Conservation (phyloP, 139 green algal genomes). For the Trebouxia sp. region DNA sequence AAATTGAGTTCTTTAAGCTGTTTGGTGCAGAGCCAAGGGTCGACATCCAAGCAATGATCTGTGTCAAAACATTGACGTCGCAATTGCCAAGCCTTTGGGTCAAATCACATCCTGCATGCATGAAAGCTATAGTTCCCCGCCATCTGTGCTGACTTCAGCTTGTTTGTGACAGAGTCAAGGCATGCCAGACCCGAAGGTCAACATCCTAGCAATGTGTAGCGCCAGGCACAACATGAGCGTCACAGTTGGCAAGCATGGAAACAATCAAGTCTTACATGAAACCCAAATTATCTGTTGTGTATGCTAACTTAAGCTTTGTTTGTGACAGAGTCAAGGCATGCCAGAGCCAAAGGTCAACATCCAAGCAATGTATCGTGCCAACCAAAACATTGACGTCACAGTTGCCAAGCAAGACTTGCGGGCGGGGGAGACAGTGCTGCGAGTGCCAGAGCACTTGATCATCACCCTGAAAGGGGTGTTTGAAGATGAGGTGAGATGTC, state of each 20-base stretch:
- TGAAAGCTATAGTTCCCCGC: not conserved
- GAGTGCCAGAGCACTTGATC: constrained; percentile 78
- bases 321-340: constrained; percentile 42
- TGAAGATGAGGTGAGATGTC: constrained; percentile 56
- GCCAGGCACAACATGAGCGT: constrained; percentile 45
- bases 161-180: not conserved
- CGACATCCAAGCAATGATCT: constrained; percentile 7
- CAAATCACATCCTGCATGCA: not conserved
- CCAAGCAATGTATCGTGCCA: constrained; percentile 12
- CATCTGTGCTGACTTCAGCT: not conserved
- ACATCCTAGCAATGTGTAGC: constrained; percentile 6
- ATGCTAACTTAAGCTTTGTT: no score
- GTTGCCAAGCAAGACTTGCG: constrained; percentile 42
- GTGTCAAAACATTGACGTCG: constrained; percentile 45
- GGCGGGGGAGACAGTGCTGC: constrained; percentile 73
- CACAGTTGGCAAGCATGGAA: constrained; percentile 45
- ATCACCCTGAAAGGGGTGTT: constrained; percentile 88
- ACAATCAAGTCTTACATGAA: no score
- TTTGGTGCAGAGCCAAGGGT: constrained; percentile 43
- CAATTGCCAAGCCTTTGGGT: constrained; percentile 47
- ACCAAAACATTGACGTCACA: constrained; percentile 48
- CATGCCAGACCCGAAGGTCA: constrained; percentile 35
- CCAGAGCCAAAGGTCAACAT: constrained; percentile 34
- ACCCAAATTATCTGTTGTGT: no score
- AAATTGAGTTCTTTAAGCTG: no score